Evolutionary conservation across 176 grass and related monocot species (phyloP).

Genomic region (Raddia distichophylla): DNA sequence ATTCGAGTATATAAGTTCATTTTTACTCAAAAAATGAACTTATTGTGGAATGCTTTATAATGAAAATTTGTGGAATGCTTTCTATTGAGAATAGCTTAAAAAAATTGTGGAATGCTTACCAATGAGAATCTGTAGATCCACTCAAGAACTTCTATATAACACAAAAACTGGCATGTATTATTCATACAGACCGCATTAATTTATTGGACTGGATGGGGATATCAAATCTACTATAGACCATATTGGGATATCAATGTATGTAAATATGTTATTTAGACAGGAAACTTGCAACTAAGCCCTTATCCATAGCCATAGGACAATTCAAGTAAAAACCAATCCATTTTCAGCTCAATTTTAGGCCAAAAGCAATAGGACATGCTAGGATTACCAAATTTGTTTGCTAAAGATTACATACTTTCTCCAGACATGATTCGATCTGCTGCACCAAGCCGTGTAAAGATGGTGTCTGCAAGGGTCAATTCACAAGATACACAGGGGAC

Average conservation of each 20-base stretch:
- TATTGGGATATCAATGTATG: neutral
- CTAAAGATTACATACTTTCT: slow-evolving; percentile 69
- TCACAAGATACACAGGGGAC: slow-evolving; percentile 80
- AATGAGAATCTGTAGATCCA: slow-evolving; percentile 16
- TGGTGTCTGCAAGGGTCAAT: slow-evolving; percentile 72
- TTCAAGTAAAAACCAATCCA: neutral
- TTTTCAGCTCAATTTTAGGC: slow-evolving; percentile 13
- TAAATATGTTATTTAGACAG: neutral
- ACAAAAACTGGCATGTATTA: neutral
- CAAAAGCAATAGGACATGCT: slow-evolving; percentile 18
- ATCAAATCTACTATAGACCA: neutral
- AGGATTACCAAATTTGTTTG: slow-evolving; percentile 13
- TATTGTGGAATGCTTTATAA: neutral
- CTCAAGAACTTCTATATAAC: slow-evolving; percentile 8
- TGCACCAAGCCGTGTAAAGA: slow-evolving; percentile 94
- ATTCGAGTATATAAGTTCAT: neutral
- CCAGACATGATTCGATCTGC: slow-evolving; percentile 94
- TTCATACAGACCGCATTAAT: neutral
- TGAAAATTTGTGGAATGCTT: neutral
- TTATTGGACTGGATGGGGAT: neutral
- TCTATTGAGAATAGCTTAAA: neutral
- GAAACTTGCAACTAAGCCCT: neutral
- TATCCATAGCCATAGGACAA: neutral
- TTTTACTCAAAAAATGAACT: neutral
- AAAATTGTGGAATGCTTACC: neutral